Evolutionary conservation across 345 rosid genomes (phyloP).

Genomic region (Heritiera fomes): DNA sequence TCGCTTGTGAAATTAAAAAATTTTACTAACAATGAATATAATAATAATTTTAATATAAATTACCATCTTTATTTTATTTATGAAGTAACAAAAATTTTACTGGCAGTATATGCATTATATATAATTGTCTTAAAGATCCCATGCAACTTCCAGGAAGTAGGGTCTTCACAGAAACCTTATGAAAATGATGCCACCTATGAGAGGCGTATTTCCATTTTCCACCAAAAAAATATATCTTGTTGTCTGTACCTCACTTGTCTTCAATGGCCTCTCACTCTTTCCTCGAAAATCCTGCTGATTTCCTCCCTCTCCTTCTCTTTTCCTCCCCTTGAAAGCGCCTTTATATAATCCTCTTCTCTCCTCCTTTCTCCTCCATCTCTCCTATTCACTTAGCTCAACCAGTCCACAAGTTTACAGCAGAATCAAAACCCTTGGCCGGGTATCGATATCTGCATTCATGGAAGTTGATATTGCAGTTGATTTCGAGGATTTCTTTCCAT

Average conservation of each 20-base stretch:
- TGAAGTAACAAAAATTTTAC: no score
- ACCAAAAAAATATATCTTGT: not conserved
- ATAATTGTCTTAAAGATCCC: not conserved
- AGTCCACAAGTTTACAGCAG: not conserved
- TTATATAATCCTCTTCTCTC: conserved; percentile 28
- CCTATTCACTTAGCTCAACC: not conserved
- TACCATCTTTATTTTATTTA: no score
- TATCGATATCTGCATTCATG: conserved; percentile 14
- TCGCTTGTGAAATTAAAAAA: no score
- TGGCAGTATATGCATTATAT: no score
- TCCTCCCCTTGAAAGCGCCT: not conserved
- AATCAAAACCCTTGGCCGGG: no score
- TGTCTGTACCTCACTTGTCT: conserved; percentile 18
- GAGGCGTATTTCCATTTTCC: conserved; percentile 20
- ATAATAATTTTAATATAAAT: no score
- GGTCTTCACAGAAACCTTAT: conserved; percentile 18
- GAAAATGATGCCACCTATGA: conserved; percentile 17
- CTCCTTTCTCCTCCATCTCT: not conserved
- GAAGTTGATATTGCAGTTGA: conserved; percentile 34
- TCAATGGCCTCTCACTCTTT: conserved; percentile 25
- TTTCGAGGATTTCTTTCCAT: conserved; percentile 62
- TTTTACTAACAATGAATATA: no score
- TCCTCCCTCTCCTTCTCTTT: not conserved
- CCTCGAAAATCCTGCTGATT: conserved; percentile 28
- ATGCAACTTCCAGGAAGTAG: conserved; percentile 66